Evolutionary conservation across 805 yeast species (phyloP), one percentile per base, ranked within the genome.

Genomic region (Diddensiella transvaalensis): DNA sequence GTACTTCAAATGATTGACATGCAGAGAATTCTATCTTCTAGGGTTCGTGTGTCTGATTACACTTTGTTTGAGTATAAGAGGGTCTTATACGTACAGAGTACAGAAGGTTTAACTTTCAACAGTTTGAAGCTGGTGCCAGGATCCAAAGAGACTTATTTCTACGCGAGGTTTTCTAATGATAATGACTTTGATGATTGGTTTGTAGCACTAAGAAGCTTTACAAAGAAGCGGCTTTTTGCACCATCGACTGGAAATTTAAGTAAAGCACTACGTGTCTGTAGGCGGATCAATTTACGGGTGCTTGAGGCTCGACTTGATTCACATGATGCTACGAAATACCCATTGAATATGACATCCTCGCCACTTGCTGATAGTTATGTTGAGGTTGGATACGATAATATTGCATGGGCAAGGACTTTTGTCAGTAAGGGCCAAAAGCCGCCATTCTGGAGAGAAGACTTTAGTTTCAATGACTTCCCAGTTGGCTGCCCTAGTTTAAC

Each of bases 361-460:
- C 56, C 54, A 13, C 51, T 62, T 26, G 36, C 44, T n/a, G 62
- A 64, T 35, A 55, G 66, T 1, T 90, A 86, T 59, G 79, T 85
- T 1, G 96, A 88, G 57, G 71, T 89, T 2, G 68, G 75, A 15
- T 72, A 87, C 62, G 85, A 93, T 84, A 82, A 78, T 17, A 72
- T 78, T 41, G 79, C 84, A 0, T 85, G 91, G 87, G 87, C 85
- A 33, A 71, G 88, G 55, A 87, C 96, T 0, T 82, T 89, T 1
- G 70, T 78, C 4, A 83, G 83, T 0, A 68, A 71, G 32, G 69
- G 75, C 40, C 55, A 63, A 0, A 73, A 74, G 47, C 23, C 42
- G 5, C 90, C 95, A 1, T 87, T 87, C 61, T 90, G 96, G 93
- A 79, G 89, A 60, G 96, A 90, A 59, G 78, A 74, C 40, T 85